phyloP scores from a whole-genome alignment of 169 alveolate genomes.

The Eimeria tenella region DNA sequence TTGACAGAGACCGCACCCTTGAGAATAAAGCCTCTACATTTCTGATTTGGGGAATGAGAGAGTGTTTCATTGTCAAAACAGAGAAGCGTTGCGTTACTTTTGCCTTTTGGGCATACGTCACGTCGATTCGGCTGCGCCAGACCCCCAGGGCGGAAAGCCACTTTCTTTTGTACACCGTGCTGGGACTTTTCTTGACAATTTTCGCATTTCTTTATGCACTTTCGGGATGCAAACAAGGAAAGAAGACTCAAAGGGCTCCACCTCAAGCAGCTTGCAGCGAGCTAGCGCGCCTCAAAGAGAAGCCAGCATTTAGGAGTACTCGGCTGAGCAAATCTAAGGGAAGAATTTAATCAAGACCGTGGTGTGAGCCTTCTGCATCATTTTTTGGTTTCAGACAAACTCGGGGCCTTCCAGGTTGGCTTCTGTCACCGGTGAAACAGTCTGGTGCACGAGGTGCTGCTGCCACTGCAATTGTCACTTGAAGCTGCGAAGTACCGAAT shows the following conservation, averaged over 20 bases:
- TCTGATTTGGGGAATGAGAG: not conserved
- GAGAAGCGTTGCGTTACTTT: not conserved
- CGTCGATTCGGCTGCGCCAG: slow-evolving; percentile 34
- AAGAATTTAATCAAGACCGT: not conserved
- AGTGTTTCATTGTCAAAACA: not conserved
- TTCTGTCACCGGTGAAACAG: not conserved
- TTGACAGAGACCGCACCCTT: not conserved
- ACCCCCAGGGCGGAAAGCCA: not conserved
- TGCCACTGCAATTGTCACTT: not conserved
- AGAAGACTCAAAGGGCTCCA: not conserved
- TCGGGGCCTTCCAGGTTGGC: not conserved
- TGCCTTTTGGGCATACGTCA: slow-evolving; percentile 1
- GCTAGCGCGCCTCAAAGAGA: slow-evolving; percentile 9
- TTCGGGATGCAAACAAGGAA: not conserved
- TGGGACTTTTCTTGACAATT: not conserved
- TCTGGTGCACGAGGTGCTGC: not conserved
- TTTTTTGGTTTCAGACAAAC: not conserved
- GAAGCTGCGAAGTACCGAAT: not conserved
- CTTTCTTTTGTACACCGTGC: not conserved
- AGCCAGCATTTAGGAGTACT: not conserved
- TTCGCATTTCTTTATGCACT: not conserved
- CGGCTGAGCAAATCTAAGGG: not conserved
- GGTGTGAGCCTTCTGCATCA: not conserved
- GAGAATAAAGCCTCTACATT: not conserved
- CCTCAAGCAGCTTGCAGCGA: not conserved